These are phyloP conservation scores for Davidsoniella australis DNA, from an alignment of 2,329 filamentous ascomycete species.

Conservation along the genomic window DNA sequence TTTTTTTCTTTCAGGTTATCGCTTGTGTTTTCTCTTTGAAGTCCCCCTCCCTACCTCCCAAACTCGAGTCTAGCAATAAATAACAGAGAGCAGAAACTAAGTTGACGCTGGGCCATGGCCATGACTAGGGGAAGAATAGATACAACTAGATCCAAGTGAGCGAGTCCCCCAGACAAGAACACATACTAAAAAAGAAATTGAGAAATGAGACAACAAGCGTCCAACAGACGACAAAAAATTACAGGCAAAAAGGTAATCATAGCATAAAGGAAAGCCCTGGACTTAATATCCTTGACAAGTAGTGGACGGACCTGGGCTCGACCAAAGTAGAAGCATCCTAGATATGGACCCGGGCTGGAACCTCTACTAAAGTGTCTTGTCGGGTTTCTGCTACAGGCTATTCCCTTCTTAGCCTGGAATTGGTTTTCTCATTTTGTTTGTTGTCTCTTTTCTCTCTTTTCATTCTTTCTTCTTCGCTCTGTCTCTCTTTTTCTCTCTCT, in stretches of 20 bases:
- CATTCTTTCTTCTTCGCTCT: not conserved
- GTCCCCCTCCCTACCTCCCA: too few relatives aligned
- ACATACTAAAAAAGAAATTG: too few relatives aligned
- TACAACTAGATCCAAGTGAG: too few relatives aligned
- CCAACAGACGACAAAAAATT: not conserved
- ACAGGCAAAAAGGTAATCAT: not conserved
- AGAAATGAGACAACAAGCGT: too few relatives aligned
- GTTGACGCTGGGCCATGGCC: too few relatives aligned
- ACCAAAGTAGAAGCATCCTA: conserved; percentile 1
- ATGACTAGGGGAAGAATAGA: too few relatives aligned
- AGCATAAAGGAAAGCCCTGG: not conserved
- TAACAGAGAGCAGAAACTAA: too few relatives aligned
- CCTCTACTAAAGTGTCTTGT: conserved; percentile 1
- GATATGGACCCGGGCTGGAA: conserved; percentile 6
- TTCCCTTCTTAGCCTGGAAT: not conserved
- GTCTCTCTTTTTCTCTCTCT: not conserved
- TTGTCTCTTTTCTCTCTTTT: not conserved
- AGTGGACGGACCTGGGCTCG: conserved; percentile 2
- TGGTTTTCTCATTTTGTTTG: not conserved
- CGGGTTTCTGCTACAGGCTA: not conserved
- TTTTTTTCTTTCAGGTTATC: not conserved
- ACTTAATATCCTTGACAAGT: conserved; percentile 1
- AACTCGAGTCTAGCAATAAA: too few relatives aligned
- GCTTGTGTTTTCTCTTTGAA: too few relatives aligned
- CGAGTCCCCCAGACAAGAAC: too few relatives aligned